Percentiles rank a stretch among this genome's conserved stretches.
Conservation (phyloP, 768 basidiomycete species). For the Rhodosporidiobolus sp. region DNA sequence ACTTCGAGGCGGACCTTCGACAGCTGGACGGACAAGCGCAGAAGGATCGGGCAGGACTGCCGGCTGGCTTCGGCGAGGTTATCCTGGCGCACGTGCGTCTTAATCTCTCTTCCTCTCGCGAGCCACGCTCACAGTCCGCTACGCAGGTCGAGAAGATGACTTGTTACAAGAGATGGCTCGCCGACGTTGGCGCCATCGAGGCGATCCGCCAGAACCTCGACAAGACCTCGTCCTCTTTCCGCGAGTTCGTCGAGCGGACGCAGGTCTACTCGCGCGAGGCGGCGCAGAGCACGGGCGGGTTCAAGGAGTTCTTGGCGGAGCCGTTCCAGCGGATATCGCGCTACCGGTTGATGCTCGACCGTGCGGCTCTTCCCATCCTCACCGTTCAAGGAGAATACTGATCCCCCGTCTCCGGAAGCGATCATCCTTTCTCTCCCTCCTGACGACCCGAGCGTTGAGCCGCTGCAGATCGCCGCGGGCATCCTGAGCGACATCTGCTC, state of each 20-base stretch:
- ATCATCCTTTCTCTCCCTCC: constrained; percentile 87
- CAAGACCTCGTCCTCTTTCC: constrained; percentile 67
- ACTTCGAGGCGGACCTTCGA: constrained; percentile 79
- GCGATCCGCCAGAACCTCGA: constrained; percentile 25
- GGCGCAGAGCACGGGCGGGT: constrained; percentile 64
- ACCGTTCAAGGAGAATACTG: too few species aligned
- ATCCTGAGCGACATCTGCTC: constrained; percentile 85
- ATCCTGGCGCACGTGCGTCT: constrained; percentile 64
- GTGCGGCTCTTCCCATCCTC: constrained; percentile 44
- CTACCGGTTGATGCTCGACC: constrained; percentile 84
- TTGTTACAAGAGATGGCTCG: constrained; percentile 35
- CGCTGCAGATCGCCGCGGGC: constrained; percentile 77
- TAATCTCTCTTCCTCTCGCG: neutral
- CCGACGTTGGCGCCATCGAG: constrained; percentile 14
- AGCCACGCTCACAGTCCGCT: neutral
- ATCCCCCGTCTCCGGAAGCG: constrained; percentile 48
- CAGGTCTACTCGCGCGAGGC: constrained; percentile 53
- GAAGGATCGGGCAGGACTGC: constrained; percentile 58
- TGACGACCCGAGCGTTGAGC: constrained; percentile 70
- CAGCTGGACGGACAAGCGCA: constrained; percentile 77
- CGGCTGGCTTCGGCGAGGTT: constrained; percentile 76
- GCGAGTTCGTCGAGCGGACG: constrained; percentile 78
- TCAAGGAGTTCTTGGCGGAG: constrained; percentile 28
- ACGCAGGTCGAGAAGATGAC: constrained; percentile 32
- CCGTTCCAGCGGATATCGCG: constrained; percentile 71